Base-by-base conservation (phyloP, 768 basidiomycete species). In the Serendipita indica region DNA sequence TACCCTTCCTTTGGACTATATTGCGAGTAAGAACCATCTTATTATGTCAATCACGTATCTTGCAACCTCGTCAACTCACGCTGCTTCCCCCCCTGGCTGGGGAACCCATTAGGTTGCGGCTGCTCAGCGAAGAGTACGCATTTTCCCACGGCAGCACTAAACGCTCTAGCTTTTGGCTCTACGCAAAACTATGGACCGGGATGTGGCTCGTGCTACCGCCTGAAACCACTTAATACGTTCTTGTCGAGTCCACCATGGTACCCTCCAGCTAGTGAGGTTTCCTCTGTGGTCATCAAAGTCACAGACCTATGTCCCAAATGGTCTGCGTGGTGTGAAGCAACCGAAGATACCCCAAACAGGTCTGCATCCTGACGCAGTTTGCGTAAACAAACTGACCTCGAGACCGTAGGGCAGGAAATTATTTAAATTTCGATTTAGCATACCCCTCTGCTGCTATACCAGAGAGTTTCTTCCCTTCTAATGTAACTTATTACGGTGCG, bases 371-470 rank as follows among this genome's bases (percentile, higher is more conserved):
- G 3, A 33, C 18, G 2, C 39, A 22, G 33, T 28, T 35, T 13
- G 30, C 22, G 35, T 28, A n/a, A 56, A 10, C 5, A 56, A 4
- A 27, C 27, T 14, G n/a, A 27, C 14, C 28, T 59, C 32, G 12
- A 34, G 14, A 32, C 33, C 49, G 33, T 62, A 89, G 86, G 49
- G 84, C 78, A 35, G 85, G 84, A 3, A 73, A 74, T 52, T 79
- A 76, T 63, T 73, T 90, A 60, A 89, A 90, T 65, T 89, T 91
- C 68, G 88, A 91, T 69, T 79, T 90, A 57, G 81, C 84, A 39
- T 89, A 75, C 68, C 88, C 87, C 2, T 88, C 87, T 3, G 63
- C 65, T 2, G 79, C 84, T 16, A 86, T 89, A 60, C 77, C 86
- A 30, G 68, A 72, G 46, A 72, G 79, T 63, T 91, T 87, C 64